Base-by-base conservation (phyloP, 352 stramenopile genomes). In the Achlya hypogyna region DNA sequence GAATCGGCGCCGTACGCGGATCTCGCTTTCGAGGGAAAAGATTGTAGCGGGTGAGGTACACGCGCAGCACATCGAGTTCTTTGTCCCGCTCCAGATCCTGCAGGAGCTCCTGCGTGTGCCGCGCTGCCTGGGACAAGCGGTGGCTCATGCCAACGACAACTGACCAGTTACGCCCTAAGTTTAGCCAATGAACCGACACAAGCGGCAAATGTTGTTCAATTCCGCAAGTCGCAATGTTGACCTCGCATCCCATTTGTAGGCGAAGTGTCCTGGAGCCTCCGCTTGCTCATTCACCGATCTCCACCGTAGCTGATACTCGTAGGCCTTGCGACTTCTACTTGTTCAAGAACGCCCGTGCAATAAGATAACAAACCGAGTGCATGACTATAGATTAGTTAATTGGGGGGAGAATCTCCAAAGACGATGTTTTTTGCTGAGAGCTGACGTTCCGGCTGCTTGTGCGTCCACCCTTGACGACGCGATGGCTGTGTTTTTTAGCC, bases 21-120 rank as follows among this genome's bases (percentile, higher is more conserved):
- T 95, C 86, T 8, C 83, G 82, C 53, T 88, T 80, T 5, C 79
- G 72, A 0, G 84, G 82, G 43, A 93, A 95, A 29, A 96, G 60
- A 42, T 89, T 72, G 43, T 92, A 89, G 1, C 83, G 74, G 22
- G 78, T 88, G 16, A 96, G 72, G 71, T 93, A 93, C 47, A 82
- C 84, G 31, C 87, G 84, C 40, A 96, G 69, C 29, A 92, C 77
- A 67, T 96, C 87, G 16, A 94, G 71, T 47, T 93, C 84, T 71
- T 96, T 93, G 69, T 91, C 79, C 23, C 86, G 81, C 72, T 92
- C 83, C 6, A 96, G 78, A 52, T 96, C 87, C 63, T 91, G 71
- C 27, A 96, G 73, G 35, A 91, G 65, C 35, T 93, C 86, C 23
- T 83, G 86, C 12, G 84, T 93, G 53, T 93, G 78, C 1, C 84